phyloP scores from a whole-genome alignment of 495 filamentous ascomycete genomes.

The Aspergillus bridgeri region DNA sequence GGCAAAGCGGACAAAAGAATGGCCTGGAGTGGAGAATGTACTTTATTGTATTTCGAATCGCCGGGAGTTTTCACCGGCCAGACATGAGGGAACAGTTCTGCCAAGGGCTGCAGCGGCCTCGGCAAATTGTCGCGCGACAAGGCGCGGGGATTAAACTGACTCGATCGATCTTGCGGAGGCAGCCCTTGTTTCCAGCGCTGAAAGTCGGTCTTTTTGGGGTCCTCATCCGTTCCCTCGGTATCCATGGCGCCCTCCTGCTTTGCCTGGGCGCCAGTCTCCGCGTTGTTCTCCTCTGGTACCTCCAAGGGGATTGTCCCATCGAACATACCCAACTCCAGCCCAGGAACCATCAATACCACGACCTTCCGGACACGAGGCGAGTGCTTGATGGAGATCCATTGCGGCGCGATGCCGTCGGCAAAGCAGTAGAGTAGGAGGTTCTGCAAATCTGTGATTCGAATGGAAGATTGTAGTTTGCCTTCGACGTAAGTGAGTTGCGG shows the following conservation, averaged over 20 bases:
- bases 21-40: constrained; percentile 79
- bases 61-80: constrained; percentile 88
- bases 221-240: constrained; percentile 14
- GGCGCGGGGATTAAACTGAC: constrained; percentile 67
- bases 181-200: constrained; percentile 43
- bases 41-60: constrained; percentile 70
- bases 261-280: constrained; percentile 14
- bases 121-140: constrained; percentile 61
- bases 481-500: constrained; percentile 68
- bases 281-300: constrained; percentile 26
- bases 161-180: constrained; percentile 36
- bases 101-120: constrained; percentile 60
- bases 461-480: constrained; percentile 64
- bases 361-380: constrained; percentile 74
- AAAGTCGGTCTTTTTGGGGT: constrained; percentile 31
- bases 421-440: constrained; percentile 82
- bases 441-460: constrained; percentile 78
- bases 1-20: constrained; percentile 70
- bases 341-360: constrained; percentile 91
- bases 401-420: constrained; percentile 76
- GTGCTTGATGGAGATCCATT: constrained; percentile 81
- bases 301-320: constrained; percentile 59
- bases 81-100: constrained; percentile 78
- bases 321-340: constrained; percentile 87
- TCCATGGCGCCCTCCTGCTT: constrained; percentile 8